Evolutionary conservation across 768 basidiomycete species (phyloP).

Genomic region (Phaffia australis): DNA sequence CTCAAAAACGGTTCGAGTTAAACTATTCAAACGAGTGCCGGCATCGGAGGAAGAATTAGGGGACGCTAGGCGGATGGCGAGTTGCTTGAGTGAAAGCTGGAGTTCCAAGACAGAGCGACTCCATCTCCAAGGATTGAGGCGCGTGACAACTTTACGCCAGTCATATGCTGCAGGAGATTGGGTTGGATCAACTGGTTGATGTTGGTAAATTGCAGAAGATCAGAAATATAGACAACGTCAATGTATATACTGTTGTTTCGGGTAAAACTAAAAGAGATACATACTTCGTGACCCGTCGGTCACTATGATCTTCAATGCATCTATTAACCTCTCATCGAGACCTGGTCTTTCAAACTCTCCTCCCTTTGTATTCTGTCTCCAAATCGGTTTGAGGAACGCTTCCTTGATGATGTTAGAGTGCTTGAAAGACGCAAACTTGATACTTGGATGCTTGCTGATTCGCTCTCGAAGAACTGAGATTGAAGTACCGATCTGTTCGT

Average conservation of each 20-base stretch:
- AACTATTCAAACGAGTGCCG: constrained; percentile 7
- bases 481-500: neutral
- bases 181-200: constrained; percentile 11
- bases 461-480: neutral
- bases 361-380: constrained; percentile 3
- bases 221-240: neutral
- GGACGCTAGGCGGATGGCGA: constrained; percentile 2
- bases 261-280: neutral
- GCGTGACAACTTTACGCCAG: constrained; percentile 21
- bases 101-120: constrained; percentile 14
- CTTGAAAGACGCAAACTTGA: constrained; percentile 12
- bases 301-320: constrained; percentile 15
- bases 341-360: neutral
- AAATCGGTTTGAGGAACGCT: constrained; percentile 8
- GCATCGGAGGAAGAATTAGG: constrained; percentile 11
- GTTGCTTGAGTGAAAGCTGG: constrained; percentile 17
- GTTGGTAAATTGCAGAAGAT: neutral
- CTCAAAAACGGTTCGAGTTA: constrained; percentile 22
- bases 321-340: constrained; percentile 15
- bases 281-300: constrained; percentile 12
- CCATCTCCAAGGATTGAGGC: constrained; percentile 20
- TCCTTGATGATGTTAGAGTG: constrained; percentile 18
- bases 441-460: neutral
- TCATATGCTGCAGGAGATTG: constrained; percentile 15
- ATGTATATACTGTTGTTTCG: neutral